A percentile compares a stretch with the other conserved stretches of the same genome.
phyloP scores from a whole-genome alignment of 2,329 filamentous ascomycete genomes.

The Aspergillus sp. region DNA sequence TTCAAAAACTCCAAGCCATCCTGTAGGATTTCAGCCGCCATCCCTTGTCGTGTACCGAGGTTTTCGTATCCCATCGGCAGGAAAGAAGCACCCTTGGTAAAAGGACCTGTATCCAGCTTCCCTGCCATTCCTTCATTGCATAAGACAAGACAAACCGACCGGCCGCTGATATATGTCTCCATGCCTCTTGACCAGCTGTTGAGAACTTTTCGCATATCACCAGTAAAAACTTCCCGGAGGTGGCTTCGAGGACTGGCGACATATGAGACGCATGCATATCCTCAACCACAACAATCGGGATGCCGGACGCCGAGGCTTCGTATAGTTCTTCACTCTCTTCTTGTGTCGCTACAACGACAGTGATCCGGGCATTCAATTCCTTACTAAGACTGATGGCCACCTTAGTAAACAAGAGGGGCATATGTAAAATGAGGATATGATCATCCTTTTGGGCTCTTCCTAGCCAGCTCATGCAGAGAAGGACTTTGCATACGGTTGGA shows the following conservation, averaged over 20 bases:
- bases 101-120: background rate
- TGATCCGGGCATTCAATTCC: background rate
- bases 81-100: background rate
- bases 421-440: background rate
- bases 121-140: background rate
- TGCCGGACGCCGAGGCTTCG: background rate
- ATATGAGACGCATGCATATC: background rate
- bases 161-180: background rate
- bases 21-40: background rate
- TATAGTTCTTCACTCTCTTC: background rate
- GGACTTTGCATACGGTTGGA: background rate
- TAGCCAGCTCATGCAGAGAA: background rate
- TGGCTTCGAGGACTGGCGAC: background rate
- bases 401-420: background rate
- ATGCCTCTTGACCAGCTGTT: background rate
- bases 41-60: background rate
- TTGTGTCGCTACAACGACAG: background rate
- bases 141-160: background rate
- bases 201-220: background rate
- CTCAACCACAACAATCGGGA: background rate
- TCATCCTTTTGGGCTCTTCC: background rate
- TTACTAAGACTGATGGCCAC: background rate
- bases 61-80: background rate
- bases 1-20: background rate
- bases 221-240: background rate